These are phyloP conservation scores for Fomitopsis pulvina DNA, from an alignment of 768 basidiomycete genomes.

Conservation along the genomic window DNA sequence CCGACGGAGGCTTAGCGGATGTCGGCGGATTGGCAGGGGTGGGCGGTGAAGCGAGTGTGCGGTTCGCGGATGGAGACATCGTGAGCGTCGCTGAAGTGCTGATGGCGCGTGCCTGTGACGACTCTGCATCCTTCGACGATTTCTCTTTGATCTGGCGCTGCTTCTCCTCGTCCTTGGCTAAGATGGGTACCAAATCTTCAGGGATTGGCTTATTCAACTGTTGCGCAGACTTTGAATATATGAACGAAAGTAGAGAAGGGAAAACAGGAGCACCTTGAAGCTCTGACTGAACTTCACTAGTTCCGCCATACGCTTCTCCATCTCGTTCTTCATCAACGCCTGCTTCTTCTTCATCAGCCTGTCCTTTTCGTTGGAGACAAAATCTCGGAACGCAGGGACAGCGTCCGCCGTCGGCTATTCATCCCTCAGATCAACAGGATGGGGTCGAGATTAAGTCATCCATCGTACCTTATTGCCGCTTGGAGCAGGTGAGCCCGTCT, in stretches of 20 bases:
- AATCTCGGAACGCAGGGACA: conserved; percentile 82
- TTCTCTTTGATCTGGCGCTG: conserved; percentile 80
- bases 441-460: neutral
- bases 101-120: conserved; percentile 63
- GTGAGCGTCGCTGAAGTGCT: conserved; percentile 34
- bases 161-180: conserved; percentile 92
- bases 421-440: neutral
- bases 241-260: neutral
- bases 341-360: conserved; percentile 87
- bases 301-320: conserved; percentile 92
- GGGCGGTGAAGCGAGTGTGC: conserved; percentile 28
- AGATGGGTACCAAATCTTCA: conserved; percentile 85
- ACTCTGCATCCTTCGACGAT: conserved; percentile 59
- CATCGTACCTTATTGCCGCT: conserved; percentile 3
- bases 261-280: conserved; percentile 69
- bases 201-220: conserved; percentile 94
- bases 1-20: conserved; percentile 12
- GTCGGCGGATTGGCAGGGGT: conserved; percentile 41
- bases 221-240: neutral
- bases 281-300: conserved; percentile 86
- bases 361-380: conserved; percentile 89
- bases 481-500: conserved; percentile 12
- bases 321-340: conserved; percentile 82
- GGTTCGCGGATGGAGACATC: conserved; percentile 32
- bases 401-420: conserved; percentile 64